Evolutionary conservation across 176 grass and related monocot species (phyloP).

Genomic region (Guadua angustifolia): DNA sequence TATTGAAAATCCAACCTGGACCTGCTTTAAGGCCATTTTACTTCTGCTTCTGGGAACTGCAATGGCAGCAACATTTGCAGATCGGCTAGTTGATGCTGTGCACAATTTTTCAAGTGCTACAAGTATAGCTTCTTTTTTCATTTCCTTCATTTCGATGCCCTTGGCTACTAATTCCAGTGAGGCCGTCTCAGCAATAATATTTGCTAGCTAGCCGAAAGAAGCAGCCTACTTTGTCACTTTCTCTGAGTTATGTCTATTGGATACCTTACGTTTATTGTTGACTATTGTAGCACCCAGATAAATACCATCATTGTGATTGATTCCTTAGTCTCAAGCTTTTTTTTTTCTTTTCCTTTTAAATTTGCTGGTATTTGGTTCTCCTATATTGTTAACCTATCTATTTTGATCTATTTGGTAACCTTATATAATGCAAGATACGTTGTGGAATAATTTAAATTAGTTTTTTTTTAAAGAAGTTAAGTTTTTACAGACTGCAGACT

Average conservation of each 20-base stretch:
- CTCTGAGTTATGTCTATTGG: constrained; percentile 67
- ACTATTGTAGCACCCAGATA: background rate
- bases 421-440: background rate
- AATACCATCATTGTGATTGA: background rate
- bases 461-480: background rate
- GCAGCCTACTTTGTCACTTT: constrained; percentile 79
- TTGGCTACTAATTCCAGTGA: constrained; percentile 93
- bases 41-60: constrained; percentile 77
- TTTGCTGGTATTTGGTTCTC: background rate
- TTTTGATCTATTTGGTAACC: background rate
- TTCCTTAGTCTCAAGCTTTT: background rate
- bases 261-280: background rate
- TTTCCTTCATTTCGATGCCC: constrained; percentile 93
- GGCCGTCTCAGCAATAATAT: constrained; percentile 87
- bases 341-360: background rate
- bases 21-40: constrained; percentile 55
- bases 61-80: constrained; percentile 82
- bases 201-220: constrained; percentile 81
- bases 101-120: constrained; percentile 84
- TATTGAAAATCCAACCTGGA: constrained; percentile 63
- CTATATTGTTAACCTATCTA: background rate
- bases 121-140: constrained; percentile 86
- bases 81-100: constrained; percentile 86
- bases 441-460: background rate
- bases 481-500: background rate